phyloP scores from a whole-genome alignment of 148 eudicot genomes.

The Spergularia marina region DNA sequence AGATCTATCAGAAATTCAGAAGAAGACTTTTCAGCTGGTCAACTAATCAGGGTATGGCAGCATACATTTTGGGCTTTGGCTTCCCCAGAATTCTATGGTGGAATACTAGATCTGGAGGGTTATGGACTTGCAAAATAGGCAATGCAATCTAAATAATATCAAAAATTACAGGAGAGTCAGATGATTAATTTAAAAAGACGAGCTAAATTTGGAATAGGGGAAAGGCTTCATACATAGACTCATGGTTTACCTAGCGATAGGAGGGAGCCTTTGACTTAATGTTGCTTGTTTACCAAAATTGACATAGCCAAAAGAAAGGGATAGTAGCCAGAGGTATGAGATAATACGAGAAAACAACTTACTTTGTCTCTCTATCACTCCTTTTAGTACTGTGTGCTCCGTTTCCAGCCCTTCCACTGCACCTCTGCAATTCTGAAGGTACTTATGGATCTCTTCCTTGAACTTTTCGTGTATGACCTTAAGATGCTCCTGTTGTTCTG shows the following conservation, averaged over 20 bases:
- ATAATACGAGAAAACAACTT: slow-evolving; percentile 23
- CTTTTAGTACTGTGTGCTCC: slow-evolving; percentile 54
- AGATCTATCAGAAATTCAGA: background rate
- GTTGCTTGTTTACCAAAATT: too few relatives aligned
- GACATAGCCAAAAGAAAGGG: background rate
- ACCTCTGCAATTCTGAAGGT: slow-evolving; percentile 57
- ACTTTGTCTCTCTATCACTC: slow-evolving; percentile 64
- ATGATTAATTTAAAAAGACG: background rate
- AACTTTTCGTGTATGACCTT: slow-evolving; percentile 57
- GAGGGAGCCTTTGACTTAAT: too few relatives aligned
- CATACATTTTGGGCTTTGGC: background rate
- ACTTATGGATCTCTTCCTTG: slow-evolving; percentile 56
- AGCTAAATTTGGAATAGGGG: background rate
- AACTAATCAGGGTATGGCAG: background rate
- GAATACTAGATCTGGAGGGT: background rate
- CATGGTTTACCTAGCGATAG: too few relatives aligned
- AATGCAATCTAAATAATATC: background rate
- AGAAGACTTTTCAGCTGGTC: background rate
- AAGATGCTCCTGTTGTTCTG: slow-evolving; percentile 74
- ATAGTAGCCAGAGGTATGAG: slow-evolving; percentile 7
- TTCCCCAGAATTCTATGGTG: background rate
- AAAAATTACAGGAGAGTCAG: background rate
- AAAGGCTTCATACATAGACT: too few relatives aligned
- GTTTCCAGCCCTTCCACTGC: slow-evolving; percentile 63
- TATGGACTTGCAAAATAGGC: background rate